A percentile compares a stretch with the other conserved stretches of the same genome.
Conservation (phyloP, 257 asterid species). For the Catharanthus roseus region DNA sequence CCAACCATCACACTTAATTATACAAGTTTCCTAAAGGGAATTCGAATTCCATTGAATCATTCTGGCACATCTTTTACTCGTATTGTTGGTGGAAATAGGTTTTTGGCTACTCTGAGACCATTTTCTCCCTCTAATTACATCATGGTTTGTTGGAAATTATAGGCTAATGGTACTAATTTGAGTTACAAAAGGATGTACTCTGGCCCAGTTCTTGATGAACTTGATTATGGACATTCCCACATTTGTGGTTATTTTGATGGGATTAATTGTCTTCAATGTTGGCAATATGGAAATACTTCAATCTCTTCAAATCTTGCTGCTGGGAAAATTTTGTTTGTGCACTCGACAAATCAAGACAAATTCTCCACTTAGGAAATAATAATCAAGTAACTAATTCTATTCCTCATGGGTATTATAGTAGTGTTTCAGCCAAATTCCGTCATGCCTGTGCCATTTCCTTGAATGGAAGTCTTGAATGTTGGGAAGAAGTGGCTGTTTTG, state of each 20-base stretch:
- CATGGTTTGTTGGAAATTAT: slow-evolving; percentile 75
- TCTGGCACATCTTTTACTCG: slow-evolving; percentile 32
- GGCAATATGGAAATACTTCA: slow-evolving; percentile 25
- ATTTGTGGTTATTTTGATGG: slow-evolving; percentile 50
- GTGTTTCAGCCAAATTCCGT: slow-evolving; percentile 44
- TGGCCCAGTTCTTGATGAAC: slow-evolving; percentile 41
- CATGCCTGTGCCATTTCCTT: too few relatives aligned
- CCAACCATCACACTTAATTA: slow-evolving; percentile 39
- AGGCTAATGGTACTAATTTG: slow-evolving; percentile 24
- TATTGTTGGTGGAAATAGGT: slow-evolving; percentile 72
- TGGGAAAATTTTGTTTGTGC: slow-evolving; percentile 73
- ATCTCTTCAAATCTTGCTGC: too few relatives aligned
- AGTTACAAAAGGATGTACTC: slow-evolving; percentile 42
- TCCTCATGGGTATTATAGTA: slow-evolving; percentile 33
- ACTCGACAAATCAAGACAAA: slow-evolving; percentile 27
- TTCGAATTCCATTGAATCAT: slow-evolving; percentile 34
- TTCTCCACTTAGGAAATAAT: slow-evolving; percentile 46
- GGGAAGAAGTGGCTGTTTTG: slow-evolving; percentile 52
- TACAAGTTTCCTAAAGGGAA: slow-evolving; percentile 48
- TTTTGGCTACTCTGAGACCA: slow-evolving; percentile 53
- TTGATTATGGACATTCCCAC: slow-evolving; percentile 51
- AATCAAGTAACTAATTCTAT: slow-evolving; percentile 21
- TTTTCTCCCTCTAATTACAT: slow-evolving; percentile 38
- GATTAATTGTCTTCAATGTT: slow-evolving; percentile 38
- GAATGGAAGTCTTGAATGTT: slow-evolving; percentile 55